phyloP scores from a whole-genome alignment of 1,284 basidiomycete species.

The Trichosporon ovoides region DNA sequence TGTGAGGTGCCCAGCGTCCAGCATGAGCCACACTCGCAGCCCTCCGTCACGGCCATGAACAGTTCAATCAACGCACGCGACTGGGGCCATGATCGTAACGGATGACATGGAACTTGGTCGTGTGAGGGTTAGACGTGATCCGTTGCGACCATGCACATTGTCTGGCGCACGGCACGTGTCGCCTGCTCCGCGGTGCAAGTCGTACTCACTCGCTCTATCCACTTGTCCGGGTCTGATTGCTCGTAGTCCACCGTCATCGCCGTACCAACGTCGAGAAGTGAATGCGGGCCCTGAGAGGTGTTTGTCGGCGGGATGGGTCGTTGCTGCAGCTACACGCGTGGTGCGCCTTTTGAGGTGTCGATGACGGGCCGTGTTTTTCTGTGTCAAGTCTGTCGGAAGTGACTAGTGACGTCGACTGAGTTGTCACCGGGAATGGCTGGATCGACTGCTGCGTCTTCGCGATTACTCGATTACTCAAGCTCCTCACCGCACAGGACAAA shows the following conservation, averaged over 20 bases:
- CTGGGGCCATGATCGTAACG: neutral
- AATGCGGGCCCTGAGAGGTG: neutral
- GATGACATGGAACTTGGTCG: neutral
- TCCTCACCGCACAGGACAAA: neutral
- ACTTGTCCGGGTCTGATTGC: slow-evolving; percentile 32
- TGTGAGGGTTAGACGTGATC: neutral
- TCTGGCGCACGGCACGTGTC: neutral
- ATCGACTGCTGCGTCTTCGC: neutral
- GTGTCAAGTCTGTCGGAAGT: neutral
- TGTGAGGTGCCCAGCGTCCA: neutral
- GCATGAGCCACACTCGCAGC: neutral
- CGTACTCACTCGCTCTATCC: slow-evolving; percentile 21
- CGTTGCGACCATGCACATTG: neutral
- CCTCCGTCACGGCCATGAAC: neutral
- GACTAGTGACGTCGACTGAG: neutral
- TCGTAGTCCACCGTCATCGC: slow-evolving; percentile 2
- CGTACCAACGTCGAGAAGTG: neutral
- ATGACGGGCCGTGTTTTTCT: neutral
- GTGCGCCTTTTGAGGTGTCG: neutral
- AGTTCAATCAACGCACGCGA: neutral
- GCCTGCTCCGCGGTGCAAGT: neutral
- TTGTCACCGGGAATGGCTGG: neutral
- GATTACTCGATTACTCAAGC: neutral
- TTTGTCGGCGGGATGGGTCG: neutral
- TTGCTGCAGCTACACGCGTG: neutral